Evolutionary conservation across 352 stramenopile species (phyloP).

Genomic region (Thalassiosira exigua): DNA sequence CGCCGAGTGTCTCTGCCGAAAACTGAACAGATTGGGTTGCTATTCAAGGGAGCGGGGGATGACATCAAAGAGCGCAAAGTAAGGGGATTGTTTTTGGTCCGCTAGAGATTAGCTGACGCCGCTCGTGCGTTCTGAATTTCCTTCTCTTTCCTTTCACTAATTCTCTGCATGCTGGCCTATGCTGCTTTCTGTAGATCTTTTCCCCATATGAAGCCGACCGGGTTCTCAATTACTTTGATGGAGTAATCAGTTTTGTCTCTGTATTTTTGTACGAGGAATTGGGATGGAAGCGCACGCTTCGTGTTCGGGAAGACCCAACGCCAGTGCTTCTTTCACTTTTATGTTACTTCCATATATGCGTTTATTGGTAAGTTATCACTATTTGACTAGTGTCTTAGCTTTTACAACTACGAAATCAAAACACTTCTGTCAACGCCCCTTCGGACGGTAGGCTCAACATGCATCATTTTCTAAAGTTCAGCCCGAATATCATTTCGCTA

Average conservation of each 20-base stretch:
- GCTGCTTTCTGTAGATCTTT: no score
- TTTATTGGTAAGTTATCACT: no score
- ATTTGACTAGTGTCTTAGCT: no score
- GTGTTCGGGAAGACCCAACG: neutral
- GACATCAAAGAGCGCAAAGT: neutral
- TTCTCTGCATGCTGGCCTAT: no score
- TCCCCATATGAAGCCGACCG: neutral
- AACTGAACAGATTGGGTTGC: neutral
- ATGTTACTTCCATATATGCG: slow-evolving; percentile 4
- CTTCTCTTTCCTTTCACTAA: no score
- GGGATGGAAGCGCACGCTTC: neutral
- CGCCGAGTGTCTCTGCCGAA: no score
- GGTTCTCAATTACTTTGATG: slow-evolving; percentile 13
- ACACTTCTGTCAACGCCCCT: neutral
- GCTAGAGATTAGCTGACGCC: no score
- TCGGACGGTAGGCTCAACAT: neutral
- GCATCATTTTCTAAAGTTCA: slow-evolving; percentile 21
- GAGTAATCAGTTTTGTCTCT: slow-evolving; percentile 1
- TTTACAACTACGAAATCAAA: no score
- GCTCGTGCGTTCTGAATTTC: no score
- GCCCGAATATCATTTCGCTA: neutral
- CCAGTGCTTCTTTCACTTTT: neutral
- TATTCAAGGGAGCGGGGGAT: neutral
- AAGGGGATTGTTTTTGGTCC: no score
- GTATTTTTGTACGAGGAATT: slow-evolving; percentile 16